Conservation (phyloP, 2,329 filamentous ascomycete species). For the Sarocladium oryzae region DNA sequence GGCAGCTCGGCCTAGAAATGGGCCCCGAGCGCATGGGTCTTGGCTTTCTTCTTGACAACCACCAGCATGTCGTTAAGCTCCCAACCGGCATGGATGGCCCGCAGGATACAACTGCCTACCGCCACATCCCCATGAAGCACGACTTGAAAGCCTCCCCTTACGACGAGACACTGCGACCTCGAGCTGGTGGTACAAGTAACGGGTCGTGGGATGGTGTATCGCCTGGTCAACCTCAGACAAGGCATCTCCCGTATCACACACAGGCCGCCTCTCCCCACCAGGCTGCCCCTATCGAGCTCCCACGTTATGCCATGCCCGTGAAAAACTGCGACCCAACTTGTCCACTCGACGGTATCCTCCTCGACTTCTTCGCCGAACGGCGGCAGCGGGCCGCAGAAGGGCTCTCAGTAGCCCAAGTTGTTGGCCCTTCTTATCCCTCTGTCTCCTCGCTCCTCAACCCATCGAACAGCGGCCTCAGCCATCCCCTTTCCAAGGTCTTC, state of each 20-base stretch:
- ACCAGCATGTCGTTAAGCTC: conserved; percentile 47
- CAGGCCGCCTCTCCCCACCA: neutral
- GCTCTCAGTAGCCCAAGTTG: conserved; percentile 55
- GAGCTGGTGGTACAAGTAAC: neutral
- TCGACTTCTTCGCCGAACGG: conserved; percentile 70
- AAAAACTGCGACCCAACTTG: conserved; percentile 64
- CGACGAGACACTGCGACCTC: conserved; percentile 1
- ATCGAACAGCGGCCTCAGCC: conserved; percentile 48
- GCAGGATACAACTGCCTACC: conserved; percentile 37
- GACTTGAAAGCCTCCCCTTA: conserved; percentile 31
- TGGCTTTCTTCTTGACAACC: conserved; percentile 62
- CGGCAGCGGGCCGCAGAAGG: conserved; percentile 61
- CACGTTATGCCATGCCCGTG: conserved; percentile 30
- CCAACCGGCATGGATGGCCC: conserved; percentile 42
- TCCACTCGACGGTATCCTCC: conserved; percentile 69
- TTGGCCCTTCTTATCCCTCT: conserved; percentile 73
- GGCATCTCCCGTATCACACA: conserved; percentile 2
- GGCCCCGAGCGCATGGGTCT: conserved; percentile 63
- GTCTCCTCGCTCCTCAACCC: conserved; percentile 75
- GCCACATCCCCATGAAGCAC: conserved; percentile 44
- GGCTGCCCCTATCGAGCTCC: neutral
- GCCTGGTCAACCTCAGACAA: neutral
- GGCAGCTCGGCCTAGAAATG: conserved; percentile 51
- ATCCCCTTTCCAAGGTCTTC: conserved; percentile 77
- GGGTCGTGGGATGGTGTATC: neutral